Conservation (phyloP, 1,284 basidiomycete species). For the Cryptococcus sp. region DNA sequence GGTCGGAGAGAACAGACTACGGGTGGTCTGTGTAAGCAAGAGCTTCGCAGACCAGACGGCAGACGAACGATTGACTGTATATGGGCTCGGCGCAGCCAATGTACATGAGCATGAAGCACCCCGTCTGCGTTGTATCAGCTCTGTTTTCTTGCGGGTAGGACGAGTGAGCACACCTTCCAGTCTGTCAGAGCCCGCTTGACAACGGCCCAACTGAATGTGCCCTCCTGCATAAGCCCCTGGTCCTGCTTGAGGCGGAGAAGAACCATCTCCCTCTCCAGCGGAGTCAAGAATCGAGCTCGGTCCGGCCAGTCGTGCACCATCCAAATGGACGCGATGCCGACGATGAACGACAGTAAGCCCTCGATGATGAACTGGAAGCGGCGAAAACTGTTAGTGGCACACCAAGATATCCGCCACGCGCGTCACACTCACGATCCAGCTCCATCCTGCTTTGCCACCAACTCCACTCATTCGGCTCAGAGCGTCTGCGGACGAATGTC, state of each 20-base stretch:
- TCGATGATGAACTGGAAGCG: constrained; percentile 52
- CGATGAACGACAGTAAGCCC: constrained; percentile 51
- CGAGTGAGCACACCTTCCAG: constrained; percentile 38
- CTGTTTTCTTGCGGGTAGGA: not conserved
- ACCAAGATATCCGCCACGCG: not conserved
- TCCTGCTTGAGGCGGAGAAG: constrained; percentile 50
- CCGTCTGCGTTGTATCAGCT: constrained; percentile 5
- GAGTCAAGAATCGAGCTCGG: constrained; percentile 51
- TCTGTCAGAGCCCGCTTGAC: constrained; percentile 43
- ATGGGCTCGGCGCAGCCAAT: constrained; percentile 51
- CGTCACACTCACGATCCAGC: constrained; percentile 49
- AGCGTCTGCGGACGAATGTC: constrained; percentile 6
- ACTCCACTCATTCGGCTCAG: constrained; percentile 52
- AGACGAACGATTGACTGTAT: constrained; percentile 37
- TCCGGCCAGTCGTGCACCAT: constrained; percentile 56
- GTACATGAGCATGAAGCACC: constrained; percentile 46
- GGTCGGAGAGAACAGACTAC: constrained; percentile 53
- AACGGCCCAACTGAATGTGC: constrained; percentile 43
- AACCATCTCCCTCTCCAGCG: constrained; percentile 49
- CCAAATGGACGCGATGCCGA: constrained; percentile 47
- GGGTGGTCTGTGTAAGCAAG: constrained; percentile 21
- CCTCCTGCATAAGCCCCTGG: constrained; percentile 47
- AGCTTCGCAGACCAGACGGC: not conserved
- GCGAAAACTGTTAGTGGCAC: not conserved
- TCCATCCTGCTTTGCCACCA: constrained; percentile 54